Evolutionary conservation across 202 grass and related monocot species (phyloP).

Genomic region (Zoysia matrella): DNA sequence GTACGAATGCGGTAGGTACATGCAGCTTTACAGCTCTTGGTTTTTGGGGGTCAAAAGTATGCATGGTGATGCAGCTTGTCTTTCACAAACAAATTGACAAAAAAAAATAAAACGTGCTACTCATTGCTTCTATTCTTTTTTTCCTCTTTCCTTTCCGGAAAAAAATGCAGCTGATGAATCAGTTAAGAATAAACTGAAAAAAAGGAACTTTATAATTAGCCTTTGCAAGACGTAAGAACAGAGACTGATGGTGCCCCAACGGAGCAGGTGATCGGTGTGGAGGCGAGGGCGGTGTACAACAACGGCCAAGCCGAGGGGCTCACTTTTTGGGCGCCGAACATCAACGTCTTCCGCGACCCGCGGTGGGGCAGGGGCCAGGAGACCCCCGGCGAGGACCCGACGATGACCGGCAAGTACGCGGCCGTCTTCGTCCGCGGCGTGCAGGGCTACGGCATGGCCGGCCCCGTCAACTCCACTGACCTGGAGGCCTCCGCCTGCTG

Average conservation of each 20-base stretch:
- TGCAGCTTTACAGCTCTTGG: conserved; percentile 30
- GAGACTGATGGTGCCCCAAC: background rate
- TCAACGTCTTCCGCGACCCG: conserved; percentile 88
- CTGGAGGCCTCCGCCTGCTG: conserved; percentile 98
- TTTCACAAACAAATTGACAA: background rate
- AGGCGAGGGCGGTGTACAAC: conserved; percentile 88
- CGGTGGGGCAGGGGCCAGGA: conserved; percentile 96
- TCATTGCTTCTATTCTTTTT: background rate
- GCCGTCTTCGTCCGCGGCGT: conserved; percentile 84
- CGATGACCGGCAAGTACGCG: conserved; percentile 81
- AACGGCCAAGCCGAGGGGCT: conserved; percentile 81
- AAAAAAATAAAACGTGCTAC: background rate
- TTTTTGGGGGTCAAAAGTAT: conserved; percentile 18
- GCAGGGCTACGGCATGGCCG: conserved; percentile 74
- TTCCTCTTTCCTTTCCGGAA: background rate
- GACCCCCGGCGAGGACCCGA: conserved; percentile 95
- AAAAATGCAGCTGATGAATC: background rate
- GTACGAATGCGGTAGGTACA: conserved; percentile 23
- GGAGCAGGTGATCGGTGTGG: conserved; percentile 71
- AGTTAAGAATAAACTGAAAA: background rate
- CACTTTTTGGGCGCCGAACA: conserved; percentile 96
- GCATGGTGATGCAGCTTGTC: background rate
- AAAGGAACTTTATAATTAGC: no score
- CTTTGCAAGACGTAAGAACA: no score
- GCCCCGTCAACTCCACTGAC: conserved; percentile 47